phyloP scores from a whole-genome alignment of 2,329 filamentous ascomycete species.

The Aspergillus bombycis region DNA sequence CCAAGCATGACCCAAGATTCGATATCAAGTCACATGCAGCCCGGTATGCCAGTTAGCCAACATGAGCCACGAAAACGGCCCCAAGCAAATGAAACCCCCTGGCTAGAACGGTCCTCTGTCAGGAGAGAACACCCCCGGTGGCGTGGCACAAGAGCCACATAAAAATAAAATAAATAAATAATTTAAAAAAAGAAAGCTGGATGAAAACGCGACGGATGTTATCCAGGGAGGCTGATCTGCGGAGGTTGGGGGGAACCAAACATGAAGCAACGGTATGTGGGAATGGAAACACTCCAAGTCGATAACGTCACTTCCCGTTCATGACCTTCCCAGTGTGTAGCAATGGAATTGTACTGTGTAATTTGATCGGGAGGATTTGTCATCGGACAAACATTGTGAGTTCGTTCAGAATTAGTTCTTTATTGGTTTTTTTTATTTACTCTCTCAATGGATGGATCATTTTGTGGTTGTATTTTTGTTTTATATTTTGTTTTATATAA shows the following conservation, averaged over 20 bases:
- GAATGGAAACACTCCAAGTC: background rate
- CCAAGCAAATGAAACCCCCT: background rate
- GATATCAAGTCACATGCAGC: background rate
- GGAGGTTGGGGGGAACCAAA: slow-evolving; percentile 2
- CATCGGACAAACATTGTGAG: slow-evolving; percentile 9
- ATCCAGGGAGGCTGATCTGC: background rate
- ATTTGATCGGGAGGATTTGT: background rate
- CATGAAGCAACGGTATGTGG: background rate
- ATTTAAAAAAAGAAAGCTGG: background rate
- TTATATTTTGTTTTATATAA: background rate
- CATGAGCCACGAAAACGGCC: background rate
- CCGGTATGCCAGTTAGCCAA: background rate
- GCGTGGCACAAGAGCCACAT: background rate
- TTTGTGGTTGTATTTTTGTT: background rate
- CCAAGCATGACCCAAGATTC: background rate
- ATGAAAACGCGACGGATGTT: background rate
- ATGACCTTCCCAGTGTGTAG: background rate
- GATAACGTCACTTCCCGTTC: slow-evolving; percentile 1
- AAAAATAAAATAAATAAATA: background rate
- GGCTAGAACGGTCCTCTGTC: background rate
- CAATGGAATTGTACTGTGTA: background rate
- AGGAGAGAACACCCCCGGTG: background rate
- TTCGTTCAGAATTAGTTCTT: no score
- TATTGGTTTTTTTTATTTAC: no score
- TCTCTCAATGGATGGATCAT: background rate